Evolutionary conservation across 176 grass and related monocot genomes (phyloP), one percentile per base, ranked within the genome.

Genomic region (Hsuehochloa calcarea): DNA sequence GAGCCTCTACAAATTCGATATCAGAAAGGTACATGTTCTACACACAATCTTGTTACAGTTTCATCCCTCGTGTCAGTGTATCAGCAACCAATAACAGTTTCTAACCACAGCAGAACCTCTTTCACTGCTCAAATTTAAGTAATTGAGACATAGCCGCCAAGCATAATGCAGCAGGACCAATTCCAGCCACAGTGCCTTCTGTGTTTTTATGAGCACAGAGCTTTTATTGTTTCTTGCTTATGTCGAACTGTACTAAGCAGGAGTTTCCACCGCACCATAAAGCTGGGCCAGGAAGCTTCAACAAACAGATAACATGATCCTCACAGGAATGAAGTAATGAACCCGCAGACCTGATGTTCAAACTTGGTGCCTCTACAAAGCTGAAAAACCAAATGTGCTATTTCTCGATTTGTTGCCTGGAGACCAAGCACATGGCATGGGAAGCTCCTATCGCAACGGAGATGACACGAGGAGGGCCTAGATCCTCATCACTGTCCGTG

Each of bases 391-490:
- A 38, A 8, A 59, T 50, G 34, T 40, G 39, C 6, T 74, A 82
- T 68, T 75, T 23, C 44, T 81, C 31, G 4, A 74, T 40, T 66
- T 51, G 87, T 88, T 90, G 72, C 56, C 81, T 92, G 58, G 90
- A 85, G 74, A 89, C 93, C 58, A 99, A 91, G 70, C 96, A 96
- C 91, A 92, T 94, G 81, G 90, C 91, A 96, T 99, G 93, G 20
- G 91, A 96, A 59, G 93, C 93, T 6, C 96, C 96, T 44, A 99
- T 80, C 8, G 91, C 88, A 86, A 94, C 77, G 10, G 93, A 95
- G 31, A 94, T 93, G 77, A 89, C 93, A 61, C 12, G 93, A 85
- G 76, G 81, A 37, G 88, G 70, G 10, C 90, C 86, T 40, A 85
- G 72, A 67, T 56, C 76, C 75, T 85, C 84, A 15, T 92, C 84